phyloP scores from a whole-genome alignment of 2,329 filamentous ascomycete genomes.

The Lecanosticta acicola region DNA sequence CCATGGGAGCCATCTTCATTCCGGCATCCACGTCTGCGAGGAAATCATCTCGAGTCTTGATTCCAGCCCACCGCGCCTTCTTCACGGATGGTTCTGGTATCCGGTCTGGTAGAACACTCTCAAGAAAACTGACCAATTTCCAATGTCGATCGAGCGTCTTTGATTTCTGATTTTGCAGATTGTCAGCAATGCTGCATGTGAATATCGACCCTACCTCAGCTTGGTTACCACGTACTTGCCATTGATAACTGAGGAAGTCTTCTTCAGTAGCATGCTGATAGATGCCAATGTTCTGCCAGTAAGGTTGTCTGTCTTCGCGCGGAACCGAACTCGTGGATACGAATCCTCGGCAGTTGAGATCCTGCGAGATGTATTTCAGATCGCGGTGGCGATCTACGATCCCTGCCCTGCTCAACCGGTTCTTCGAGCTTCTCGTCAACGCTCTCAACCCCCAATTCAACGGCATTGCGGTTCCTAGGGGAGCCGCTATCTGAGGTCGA shows the following conservation, averaged over 20 bases:
- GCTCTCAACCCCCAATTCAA: too few species aligned
- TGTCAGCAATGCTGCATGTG: not conserved
- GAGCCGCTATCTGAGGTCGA: too few species aligned
- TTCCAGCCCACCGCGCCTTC: slow-evolving; percentile 23
- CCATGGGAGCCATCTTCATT: slow-evolving; percentile 53
- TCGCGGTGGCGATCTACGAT: not conserved
- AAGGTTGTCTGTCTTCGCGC: slow-evolving; percentile 2
- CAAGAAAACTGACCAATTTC: slow-evolving; percentile 48
- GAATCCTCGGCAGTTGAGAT: not conserved
- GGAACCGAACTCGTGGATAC: not conserved
- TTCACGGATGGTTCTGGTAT: slow-evolving; percentile 38
- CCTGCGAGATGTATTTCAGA: not conserved
- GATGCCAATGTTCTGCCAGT: slow-evolving; percentile 18
- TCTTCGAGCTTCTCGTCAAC: not conserved
- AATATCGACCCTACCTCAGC: not conserved
- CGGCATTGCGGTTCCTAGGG: too few species aligned
- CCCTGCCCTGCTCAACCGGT: not conserved
- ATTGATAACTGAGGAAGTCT: slow-evolving; percentile 50
- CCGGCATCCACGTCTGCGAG: slow-evolving; percentile 51
- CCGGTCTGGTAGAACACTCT: slow-evolving; percentile 45
- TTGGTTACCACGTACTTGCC: slow-evolving; percentile 46
- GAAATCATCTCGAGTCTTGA: slow-evolving; percentile 49
- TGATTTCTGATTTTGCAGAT: slow-evolving; percentile 34
- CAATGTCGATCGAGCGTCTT: slow-evolving; percentile 47
- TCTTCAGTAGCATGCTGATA: slow-evolving; percentile 47